These are phyloP conservation scores for Lipomyces kockii DNA, from an alignment of 805 yeast genomes.

Conservation along the genomic window DNA sequence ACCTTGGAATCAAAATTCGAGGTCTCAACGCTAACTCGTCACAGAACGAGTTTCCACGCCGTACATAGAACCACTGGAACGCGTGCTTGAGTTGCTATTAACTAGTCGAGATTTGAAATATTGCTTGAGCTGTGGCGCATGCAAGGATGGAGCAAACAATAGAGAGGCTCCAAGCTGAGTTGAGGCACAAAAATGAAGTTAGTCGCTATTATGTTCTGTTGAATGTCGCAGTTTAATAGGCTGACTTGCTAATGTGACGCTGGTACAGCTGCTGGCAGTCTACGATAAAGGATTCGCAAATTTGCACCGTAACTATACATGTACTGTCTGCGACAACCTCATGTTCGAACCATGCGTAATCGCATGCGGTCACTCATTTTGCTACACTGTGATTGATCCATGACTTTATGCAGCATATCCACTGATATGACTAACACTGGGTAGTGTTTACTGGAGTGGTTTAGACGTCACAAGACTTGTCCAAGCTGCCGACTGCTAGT, in stretches of 20 bases:
- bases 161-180: slow-evolving; percentile 19
- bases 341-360: slow-evolving; percentile 37
- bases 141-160: not conserved
- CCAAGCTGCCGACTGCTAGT: slow-evolving; percentile 30
- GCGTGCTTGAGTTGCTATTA: not conserved
- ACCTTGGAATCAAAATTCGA: not conserved
- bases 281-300: slow-evolving; percentile 15
- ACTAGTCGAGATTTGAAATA: not conserved
- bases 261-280: slow-evolving; percentile 12
- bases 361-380: slow-evolving; percentile 37
- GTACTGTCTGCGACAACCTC: slow-evolving; percentile 30
- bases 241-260: not conserved
- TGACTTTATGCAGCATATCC: not conserved
- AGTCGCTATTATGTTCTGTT: not conserved
- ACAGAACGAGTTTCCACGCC: not conserved
- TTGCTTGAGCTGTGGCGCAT: not conserved
- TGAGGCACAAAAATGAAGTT: slow-evolving; percentile 30
- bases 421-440: not conserved
- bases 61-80: not conserved
- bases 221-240: not conserved
- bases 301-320: slow-evolving; percentile 15
- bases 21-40: not conserved
- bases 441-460: slow-evolving; percentile 34
- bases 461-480: slow-evolving; percentile 23
- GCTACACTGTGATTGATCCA: slow-evolving; percentile 29